Evolutionary conservation across 169 alveolate species (phyloP).

Genomic region (Plasmodium ovale): DNA sequence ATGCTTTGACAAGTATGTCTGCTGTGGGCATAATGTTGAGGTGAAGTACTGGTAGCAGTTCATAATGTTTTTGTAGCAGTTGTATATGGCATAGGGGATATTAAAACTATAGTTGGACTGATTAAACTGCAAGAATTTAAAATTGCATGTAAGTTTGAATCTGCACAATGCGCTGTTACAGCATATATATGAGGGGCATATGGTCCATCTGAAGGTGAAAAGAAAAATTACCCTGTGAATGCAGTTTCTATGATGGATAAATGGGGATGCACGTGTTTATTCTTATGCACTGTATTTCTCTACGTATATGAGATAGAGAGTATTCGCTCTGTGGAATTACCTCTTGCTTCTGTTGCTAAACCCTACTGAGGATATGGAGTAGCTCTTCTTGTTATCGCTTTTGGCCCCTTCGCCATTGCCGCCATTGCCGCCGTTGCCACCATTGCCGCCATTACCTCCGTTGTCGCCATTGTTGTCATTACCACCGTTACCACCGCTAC

Average conservation of each 20-base stretch:
- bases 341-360: slow-evolving; percentile 73
- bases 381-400: slow-evolving; percentile 14
- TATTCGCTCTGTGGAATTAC: background rate
- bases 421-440: background rate
- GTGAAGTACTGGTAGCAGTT: slow-evolving; percentile 53
- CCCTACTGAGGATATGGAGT: slow-evolving; percentile 72
- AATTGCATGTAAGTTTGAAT: slow-evolving; percentile 62
- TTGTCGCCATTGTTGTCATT: slow-evolving; percentile 4
- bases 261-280: background rate
- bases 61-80: slow-evolving; percentile 72
- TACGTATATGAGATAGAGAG: background rate
- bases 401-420: background rate
- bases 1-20: slow-evolving; percentile 60
- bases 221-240: background rate
- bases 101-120: slow-evolving; percentile 45
- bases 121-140: slow-evolving; percentile 61
- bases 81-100: slow-evolving; percentile 48
- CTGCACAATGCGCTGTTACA: slow-evolving; percentile 71
- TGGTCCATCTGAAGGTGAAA: slow-evolving; percentile 44
- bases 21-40: slow-evolving; percentile 67
- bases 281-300: background rate
- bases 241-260: too few species aligned
- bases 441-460: background rate
- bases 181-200: slow-evolving; percentile 72
- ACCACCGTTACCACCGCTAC: slow-evolving; percentile 6